Percentiles rank a stretch among this genome's conserved stretches.
Conservation (phyloP, 306 rosid genomes). For the Quercus glauca region DNA sequence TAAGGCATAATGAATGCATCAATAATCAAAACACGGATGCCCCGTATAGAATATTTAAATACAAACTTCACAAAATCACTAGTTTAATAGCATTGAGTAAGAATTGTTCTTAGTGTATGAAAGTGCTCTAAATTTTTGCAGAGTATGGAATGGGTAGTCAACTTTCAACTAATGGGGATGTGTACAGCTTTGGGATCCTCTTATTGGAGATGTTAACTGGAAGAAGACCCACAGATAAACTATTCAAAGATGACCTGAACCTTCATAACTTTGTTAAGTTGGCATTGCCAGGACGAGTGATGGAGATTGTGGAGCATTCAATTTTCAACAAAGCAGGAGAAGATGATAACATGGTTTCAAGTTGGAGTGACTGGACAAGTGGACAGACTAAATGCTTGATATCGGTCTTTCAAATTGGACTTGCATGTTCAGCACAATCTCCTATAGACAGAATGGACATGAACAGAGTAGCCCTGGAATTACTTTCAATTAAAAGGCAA, state of each 20-base stretch:
- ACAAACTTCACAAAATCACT: neutral
- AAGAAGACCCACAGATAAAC: neutral
- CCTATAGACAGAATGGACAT: neutral
- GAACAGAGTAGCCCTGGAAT: neutral
- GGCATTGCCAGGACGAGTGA: neutral
- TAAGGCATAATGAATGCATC: no score
- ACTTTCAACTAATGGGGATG: constrained; percentile 4
- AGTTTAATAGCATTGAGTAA: neutral
- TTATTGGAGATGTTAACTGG: constrained; percentile 3
- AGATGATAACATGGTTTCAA: neutral
- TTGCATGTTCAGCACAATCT: neutral
- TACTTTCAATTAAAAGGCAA: neutral
- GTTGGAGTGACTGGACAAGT: neutral
- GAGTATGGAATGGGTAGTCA: constrained; percentile 13
- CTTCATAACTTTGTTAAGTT: constrained; percentile 2
- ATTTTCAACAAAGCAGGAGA: neutral
- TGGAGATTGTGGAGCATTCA: neutral
- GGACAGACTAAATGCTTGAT: neutral
- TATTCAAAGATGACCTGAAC: neutral
- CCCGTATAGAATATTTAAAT: no score
- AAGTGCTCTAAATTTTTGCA: neutral
- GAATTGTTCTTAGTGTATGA: neutral
- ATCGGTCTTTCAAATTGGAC: neutral
- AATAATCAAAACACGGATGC: no score
- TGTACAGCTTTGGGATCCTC: constrained; percentile 14